These are phyloP conservation scores for Aspergillus avenaceus DNA, from an alignment of 495 filamentous ascomycete species.

Conservation along the genomic window DNA sequence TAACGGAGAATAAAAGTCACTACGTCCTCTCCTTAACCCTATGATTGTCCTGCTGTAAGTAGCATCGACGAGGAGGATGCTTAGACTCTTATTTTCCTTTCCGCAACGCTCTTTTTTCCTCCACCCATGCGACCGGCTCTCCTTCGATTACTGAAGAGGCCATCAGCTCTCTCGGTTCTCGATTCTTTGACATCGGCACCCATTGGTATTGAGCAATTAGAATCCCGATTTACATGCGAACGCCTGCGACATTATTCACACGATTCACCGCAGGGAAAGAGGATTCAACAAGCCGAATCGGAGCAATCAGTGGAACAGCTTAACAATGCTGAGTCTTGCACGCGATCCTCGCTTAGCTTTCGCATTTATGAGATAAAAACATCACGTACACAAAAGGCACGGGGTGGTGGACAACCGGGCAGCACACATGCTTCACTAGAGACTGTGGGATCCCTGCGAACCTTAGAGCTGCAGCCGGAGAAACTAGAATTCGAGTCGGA, in stretches of 20 bases:
- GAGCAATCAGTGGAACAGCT: slow-evolving; percentile 3
- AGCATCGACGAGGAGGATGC: slow-evolving; percentile 24
- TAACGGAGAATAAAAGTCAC: no score
- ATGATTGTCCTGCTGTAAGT: background rate
- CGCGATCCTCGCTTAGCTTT: slow-evolving; percentile 23
- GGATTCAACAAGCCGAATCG: slow-evolving; percentile 1
- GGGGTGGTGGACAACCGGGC: background rate
- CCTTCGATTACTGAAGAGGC: slow-evolving; percentile 51
- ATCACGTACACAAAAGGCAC: background rate
- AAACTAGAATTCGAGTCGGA: slow-evolving; percentile 50
- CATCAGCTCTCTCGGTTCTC: slow-evolving; percentile 47
- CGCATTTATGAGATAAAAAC: slow-evolving; percentile 27
- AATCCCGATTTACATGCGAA: slow-evolving; percentile 15
- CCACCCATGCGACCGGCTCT: slow-evolving; percentile 50
- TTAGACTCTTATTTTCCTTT: slow-evolving; percentile 14
- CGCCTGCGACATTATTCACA: slow-evolving; percentile 30
- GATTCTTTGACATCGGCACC: slow-evolving; percentile 34
- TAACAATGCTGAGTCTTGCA: background rate
- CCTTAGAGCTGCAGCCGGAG: slow-evolving; percentile 25
- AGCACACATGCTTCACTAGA: background rate
- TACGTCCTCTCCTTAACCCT: background rate
- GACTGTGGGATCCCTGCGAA: slow-evolving; percentile 1
- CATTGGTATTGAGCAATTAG: slow-evolving; percentile 37
- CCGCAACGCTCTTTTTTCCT: slow-evolving; percentile 15
- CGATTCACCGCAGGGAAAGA: slow-evolving; percentile 2